Conservation (phyloP, 176 grass and related monocot genomes). For the Oryza glaberrima region DNA sequence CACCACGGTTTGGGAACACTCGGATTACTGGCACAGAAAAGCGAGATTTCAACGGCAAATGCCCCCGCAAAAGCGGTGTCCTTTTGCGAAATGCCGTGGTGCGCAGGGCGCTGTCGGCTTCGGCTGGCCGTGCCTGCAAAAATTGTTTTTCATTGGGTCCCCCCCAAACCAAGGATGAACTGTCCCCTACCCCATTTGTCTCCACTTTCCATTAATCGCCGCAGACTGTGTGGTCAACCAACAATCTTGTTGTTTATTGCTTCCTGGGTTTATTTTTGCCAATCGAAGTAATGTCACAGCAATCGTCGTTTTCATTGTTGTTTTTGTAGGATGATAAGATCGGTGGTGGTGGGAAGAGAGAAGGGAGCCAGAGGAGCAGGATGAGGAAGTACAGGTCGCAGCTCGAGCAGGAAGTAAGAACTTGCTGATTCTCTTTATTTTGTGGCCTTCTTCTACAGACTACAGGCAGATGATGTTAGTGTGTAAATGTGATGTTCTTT, state of each 20-base stretch:
- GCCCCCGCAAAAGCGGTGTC: conserved; percentile 18
- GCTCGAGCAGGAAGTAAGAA: conserved; percentile 77
- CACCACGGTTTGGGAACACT: conserved; percentile 12
- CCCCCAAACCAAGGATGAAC: neutral
- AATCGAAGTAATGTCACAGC: conserved; percentile 20
- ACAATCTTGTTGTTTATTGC: conserved; percentile 53
- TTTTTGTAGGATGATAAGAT: conserved; percentile 67
- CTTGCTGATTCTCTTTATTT: conserved; percentile 30
- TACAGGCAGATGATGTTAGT: neutral
- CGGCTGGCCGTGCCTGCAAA: conserved; percentile 10
- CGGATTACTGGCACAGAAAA: conserved; percentile 37
- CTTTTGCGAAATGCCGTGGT: conserved; percentile 49
- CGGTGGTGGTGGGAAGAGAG: conserved; percentile 47
- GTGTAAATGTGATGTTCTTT: neutral
- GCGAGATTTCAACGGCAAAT: conserved; percentile 34
- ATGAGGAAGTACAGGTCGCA: conserved; percentile 67
- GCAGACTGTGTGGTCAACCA: conserved; percentile 46
- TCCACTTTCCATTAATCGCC: conserved; percentile 32
- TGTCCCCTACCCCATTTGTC: conserved; percentile 35
- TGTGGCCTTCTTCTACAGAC: neutral
- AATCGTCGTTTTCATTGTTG: conserved; percentile 19
- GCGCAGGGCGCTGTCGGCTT: conserved; percentile 43
- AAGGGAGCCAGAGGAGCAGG: conserved; percentile 42
- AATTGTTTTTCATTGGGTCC: conserved; percentile 32
- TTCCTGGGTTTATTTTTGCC: neutral